Percentiles rank a stretch among this genome's conserved stretches.
Evolutionary conservation across 1,284 basidiomycete species (phyloP).

Genomic region (Schizopora paradoxa): DNA sequence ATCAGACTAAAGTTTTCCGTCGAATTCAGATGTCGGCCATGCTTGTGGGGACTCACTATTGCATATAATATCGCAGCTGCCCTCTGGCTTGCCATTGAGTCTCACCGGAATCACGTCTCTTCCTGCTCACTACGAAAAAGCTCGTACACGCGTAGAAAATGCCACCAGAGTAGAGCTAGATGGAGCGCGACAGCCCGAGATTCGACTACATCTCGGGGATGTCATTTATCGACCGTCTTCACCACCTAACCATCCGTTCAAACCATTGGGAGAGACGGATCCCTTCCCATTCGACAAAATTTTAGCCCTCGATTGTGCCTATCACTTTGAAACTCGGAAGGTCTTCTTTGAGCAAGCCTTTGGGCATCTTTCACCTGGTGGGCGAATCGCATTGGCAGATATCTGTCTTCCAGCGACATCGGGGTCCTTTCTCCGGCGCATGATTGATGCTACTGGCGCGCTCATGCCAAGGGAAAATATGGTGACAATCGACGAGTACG

Average conservation of each 20-base stretch:
- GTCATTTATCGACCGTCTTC: slow-evolving; percentile 37
- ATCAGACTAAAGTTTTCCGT: too few species aligned
- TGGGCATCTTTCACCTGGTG: slow-evolving; percentile 41
- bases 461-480: slow-evolving; percentile 55
- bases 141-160: slow-evolving; percentile 40
- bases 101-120: slow-evolving; percentile 62
- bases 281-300: slow-evolving; percentile 38
- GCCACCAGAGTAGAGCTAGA: too few species aligned
- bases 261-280: slow-evolving; percentile 27
- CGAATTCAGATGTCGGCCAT: slow-evolving; percentile 62
- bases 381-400: slow-evolving; percentile 60
- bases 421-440: not conserved
- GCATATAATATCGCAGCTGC: slow-evolving; percentile 38
- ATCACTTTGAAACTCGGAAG: slow-evolving; percentile 56
- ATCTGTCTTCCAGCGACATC: slow-evolving; percentile 42
- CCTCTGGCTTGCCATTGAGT: slow-evolving; percentile 41
- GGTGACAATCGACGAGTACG: slow-evolving; percentile 43
- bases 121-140: slow-evolving; percentile 41
- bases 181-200: too few species aligned
- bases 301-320: slow-evolving; percentile 64
- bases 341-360: slow-evolving; percentile 46
- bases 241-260: slow-evolving; percentile 41
- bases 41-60: slow-evolving; percentile 68
- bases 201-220: slow-evolving; percentile 44
- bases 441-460: slow-evolving; percentile 30